Evolutionary conservation across 2,329 filamentous ascomycete species (phyloP).

Genomic region (Penicillium freii): DNA sequence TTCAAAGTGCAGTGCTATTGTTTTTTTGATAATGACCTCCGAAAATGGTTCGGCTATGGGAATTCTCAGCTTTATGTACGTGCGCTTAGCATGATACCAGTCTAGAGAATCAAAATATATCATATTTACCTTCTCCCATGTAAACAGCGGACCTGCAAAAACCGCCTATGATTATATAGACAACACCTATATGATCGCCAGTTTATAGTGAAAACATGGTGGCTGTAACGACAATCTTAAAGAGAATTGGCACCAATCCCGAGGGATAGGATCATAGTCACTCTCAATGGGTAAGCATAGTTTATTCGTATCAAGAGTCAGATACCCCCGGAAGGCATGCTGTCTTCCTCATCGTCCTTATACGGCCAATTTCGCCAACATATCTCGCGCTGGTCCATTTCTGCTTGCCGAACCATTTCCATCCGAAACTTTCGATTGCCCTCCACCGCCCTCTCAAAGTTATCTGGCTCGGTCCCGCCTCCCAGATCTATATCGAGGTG

Average conservation of each 20-base stretch:
- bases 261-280: too few species aligned
- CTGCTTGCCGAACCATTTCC: conserved; percentile 26
- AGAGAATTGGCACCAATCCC: too few species aligned
- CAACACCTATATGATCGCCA: too few species aligned
- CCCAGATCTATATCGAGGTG: conserved; percentile 25
- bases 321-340: conserved; percentile 12
- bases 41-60: conserved; percentile 3
- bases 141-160: neutral
- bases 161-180: too few species aligned
- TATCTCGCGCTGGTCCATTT: conserved; percentile 17
- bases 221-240: too few species aligned
- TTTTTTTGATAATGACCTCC: conserved; percentile 3
- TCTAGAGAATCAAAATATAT: neutral
- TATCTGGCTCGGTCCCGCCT: conserved; percentile 27
- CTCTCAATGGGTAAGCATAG: neutral
- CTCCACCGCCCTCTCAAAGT: conserved; percentile 23
- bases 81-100: neutral
- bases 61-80: conserved; percentile 1
- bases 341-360: conserved; percentile 25
- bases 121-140: neutral
- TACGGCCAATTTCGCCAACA: conserved; percentile 31
- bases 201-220: too few species aligned
- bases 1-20: conserved; percentile 1
- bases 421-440: conserved; percentile 22
- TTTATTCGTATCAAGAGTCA: conserved; percentile 4